Evolutionary conservation across 768 basidiomycete genomes (phyloP).

Genomic region (Kwoniella dejecticola): DNA sequence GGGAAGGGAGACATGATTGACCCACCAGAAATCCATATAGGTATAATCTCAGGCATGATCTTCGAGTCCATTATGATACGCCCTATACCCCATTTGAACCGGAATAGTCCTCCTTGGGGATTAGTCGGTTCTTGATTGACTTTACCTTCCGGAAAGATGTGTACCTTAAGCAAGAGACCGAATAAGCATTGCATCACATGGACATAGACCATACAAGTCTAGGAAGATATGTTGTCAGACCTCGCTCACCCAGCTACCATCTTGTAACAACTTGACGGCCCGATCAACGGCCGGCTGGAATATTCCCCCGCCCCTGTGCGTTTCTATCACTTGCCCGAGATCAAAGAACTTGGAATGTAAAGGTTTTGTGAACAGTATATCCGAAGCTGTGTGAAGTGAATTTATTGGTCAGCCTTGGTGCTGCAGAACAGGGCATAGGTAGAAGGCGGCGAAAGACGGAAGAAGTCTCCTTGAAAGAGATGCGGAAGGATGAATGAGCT

Average conservation of each 20-base stretch:
- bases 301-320: slow-evolving; percentile 84
- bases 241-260: slow-evolving; percentile 79
- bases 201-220: no score
- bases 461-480: no score
- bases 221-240: no score
- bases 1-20: no score
- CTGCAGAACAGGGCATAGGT: no score
- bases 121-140: slow-evolving; percentile 66
- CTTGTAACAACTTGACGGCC: slow-evolving; percentile 77
- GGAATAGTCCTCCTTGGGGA: slow-evolving; percentile 59
- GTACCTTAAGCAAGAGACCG: no score
- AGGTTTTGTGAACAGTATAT: slow-evolving; percentile 94
- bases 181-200: no score
- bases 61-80: slow-evolving; percentile 74
- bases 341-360: slow-evolving; percentile 85
- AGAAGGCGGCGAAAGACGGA: no score
- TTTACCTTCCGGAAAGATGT: slow-evolving; percentile 87
- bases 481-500: no score
- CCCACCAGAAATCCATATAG: slow-evolving; percentile 91
- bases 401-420: not conserved
- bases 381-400: slow-evolving; percentile 53
- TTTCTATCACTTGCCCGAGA: slow-evolving; percentile 87
- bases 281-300: slow-evolving; percentile 81
- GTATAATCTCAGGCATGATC: slow-evolving; percentile 75
- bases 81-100: slow-evolving; percentile 97